These are phyloP conservation scores for Leccinum pachyderme DNA, from an alignment of 1,284 basidiomycete species.

Conservation along the genomic window DNA sequence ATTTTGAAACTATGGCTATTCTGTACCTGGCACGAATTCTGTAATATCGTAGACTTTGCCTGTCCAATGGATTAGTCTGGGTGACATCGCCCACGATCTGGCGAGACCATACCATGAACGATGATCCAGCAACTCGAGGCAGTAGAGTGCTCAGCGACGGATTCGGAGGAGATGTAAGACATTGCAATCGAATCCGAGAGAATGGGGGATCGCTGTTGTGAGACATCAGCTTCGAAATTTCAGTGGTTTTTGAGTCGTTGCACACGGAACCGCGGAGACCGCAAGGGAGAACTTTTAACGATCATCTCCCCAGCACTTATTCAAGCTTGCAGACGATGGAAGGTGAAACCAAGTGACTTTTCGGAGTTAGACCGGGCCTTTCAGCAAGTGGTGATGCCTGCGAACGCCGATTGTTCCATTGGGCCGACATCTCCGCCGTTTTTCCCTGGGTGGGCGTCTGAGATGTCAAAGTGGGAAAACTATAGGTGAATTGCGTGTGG, in stretches of 20 bases:
- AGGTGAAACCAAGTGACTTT: neutral
- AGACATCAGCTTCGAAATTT: neutral
- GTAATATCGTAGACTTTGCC: slow-evolving; percentile 72
- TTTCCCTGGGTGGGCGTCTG: neutral
- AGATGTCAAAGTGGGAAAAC: neutral
- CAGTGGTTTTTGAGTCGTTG: slow-evolving; percentile 13
- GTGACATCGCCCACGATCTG: neutral
- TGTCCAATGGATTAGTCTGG: slow-evolving; percentile 19
- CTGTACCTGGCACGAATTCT: slow-evolving; percentile 58
- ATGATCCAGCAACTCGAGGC: slow-evolving; percentile 68
- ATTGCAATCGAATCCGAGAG: slow-evolving; percentile 4
- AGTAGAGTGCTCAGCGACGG: slow-evolving; percentile 44
- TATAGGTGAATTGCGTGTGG: neutral
- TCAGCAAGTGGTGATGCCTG: neutral
- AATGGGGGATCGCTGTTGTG: neutral
- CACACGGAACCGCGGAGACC: slow-evolving; percentile 19
- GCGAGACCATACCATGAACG: slow-evolving; percentile 52
- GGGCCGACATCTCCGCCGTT: neutral
- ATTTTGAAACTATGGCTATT: neutral
- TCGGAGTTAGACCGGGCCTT: slow-evolving; percentile 28
- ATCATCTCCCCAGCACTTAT: neutral
- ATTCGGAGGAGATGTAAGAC: slow-evolving; percentile 23
- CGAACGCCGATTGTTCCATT: neutral
- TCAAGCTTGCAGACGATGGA: neutral
- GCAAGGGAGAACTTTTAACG: slow-evolving; percentile 3